Percentiles rank a stretch among this genome's conserved stretches.
These are phyloP conservation scores for Vitis labrusca DNA, from an alignment of 164 flowering plant species.

Conservation along the genomic window DNA sequence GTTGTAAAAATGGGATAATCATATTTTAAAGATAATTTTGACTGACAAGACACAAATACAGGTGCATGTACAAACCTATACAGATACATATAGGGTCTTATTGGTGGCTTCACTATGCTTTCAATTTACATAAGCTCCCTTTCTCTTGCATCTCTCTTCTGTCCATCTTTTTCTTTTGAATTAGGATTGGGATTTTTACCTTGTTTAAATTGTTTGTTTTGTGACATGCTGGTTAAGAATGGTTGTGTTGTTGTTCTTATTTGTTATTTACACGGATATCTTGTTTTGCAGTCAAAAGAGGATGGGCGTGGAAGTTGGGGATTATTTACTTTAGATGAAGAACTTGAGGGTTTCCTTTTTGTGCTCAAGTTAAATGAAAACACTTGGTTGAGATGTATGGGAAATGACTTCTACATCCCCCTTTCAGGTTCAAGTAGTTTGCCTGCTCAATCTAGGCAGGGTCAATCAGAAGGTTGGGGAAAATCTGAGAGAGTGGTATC, in stretches of 20 bases:
- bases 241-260: background rate
- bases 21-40: too few relatives aligned
- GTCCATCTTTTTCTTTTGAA: background rate
- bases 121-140: background rate
- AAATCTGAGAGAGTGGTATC: slow-evolving; percentile 16
- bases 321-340: slow-evolving; percentile 60
- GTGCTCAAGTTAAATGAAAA: slow-evolving; percentile 75
- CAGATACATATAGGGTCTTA: too few relatives aligned
- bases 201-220: background rate
- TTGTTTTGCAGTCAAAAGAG: slow-evolving; percentile 59
- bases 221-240: background rate
- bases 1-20: background rate
- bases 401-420: slow-evolving; percentile 82
- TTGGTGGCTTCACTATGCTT: too few relatives aligned
- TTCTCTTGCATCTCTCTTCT: background rate
- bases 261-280: slow-evolving; percentile 6
- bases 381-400: slow-evolving; percentile 72
- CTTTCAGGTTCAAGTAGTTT: slow-evolving; percentile 36
- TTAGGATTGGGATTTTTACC: slow-evolving; percentile 1
- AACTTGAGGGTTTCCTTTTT: slow-evolving; percentile 64
- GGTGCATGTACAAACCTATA: too few relatives aligned
- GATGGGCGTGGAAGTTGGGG: slow-evolving; percentile 60
- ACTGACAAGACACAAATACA: too few relatives aligned
- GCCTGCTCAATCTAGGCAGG: slow-evolving; percentile 10
- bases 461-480: slow-evolving; percentile 20